These are phyloP conservation scores for Lichtheimia ornata DNA, from an alignment of 371 early-diverging fungal genomes.

Conservation along the genomic window DNA sequence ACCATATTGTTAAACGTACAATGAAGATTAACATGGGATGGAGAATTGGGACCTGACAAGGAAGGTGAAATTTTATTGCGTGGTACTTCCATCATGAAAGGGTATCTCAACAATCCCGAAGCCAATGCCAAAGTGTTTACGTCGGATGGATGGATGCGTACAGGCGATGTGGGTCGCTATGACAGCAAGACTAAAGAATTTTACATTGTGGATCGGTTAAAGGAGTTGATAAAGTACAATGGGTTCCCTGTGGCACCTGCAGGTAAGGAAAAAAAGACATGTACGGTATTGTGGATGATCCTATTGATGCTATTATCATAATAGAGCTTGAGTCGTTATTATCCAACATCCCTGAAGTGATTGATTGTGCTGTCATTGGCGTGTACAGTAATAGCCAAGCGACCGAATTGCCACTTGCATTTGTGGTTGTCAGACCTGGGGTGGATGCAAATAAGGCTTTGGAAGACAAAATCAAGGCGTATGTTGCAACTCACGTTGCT, in stretches of 20 bases:
- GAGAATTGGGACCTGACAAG: conserved; percentile 57
- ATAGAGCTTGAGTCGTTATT: conserved; percentile 13
- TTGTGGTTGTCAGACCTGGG: conserved; percentile 58
- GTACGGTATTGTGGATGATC: neutral
- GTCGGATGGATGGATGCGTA: conserved; percentile 79
- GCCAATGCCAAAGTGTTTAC: conserved; percentile 74
- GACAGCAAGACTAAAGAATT: conserved; percentile 53
- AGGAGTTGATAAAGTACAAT: conserved; percentile 80
- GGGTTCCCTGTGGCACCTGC: conserved; percentile 70
- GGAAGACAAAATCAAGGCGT: conserved; percentile 33
- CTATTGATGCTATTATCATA: conserved; percentile 16
- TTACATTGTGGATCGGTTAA: conserved; percentile 68
- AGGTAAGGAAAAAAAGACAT: conserved; percentile 11
- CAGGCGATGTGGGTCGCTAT: conserved; percentile 81
- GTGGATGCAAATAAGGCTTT: conserved; percentile 20
- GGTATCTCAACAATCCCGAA: conserved; percentile 68
- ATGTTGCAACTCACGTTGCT: conserved; percentile 65
- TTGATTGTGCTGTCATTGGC: conserved; percentile 75
- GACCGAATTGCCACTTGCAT: conserved; percentile 81
- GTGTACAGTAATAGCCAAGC: conserved; percentile 49
- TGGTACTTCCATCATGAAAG: conserved; percentile 49
- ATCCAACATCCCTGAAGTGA: conserved; percentile 31
- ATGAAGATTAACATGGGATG: neutral
- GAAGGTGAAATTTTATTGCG: conserved; percentile 71
- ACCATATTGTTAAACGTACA: neutral